Evolutionary conservation across 805 yeast genomes (phyloP).

Genomic region (Schwanniomyces pseudopolymorphus): DNA sequence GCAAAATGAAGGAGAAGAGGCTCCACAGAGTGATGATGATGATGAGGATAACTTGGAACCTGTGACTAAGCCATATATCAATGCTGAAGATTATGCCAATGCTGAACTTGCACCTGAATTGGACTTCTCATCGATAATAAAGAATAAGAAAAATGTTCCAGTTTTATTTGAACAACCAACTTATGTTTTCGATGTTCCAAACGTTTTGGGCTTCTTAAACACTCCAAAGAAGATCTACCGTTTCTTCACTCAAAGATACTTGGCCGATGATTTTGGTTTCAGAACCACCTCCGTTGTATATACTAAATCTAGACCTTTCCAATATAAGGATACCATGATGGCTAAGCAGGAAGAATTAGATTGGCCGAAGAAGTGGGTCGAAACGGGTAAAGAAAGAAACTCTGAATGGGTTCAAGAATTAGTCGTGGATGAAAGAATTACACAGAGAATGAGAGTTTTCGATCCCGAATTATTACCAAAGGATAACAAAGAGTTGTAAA

Average conservation of each 20-base stretch:
- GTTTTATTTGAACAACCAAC: slow-evolving; percentile 76
- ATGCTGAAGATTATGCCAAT: slow-evolving; percentile 53
- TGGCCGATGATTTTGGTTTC: slow-evolving; percentile 64
- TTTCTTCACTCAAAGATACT: slow-evolving; percentile 70
- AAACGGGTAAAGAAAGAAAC: slow-evolving; percentile 64
- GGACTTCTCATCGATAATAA: slow-evolving; percentile 30
- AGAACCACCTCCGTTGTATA: slow-evolving; percentile 52
- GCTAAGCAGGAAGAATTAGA: slow-evolving; percentile 69
- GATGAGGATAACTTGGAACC: slow-evolving; percentile 29
- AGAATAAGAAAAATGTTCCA: slow-evolving; percentile 44
- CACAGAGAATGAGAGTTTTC: slow-evolving; percentile 50
- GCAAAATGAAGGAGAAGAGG: slow-evolving; percentile 6
- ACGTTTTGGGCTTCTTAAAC: slow-evolving; percentile 72
- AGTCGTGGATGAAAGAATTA: slow-evolving; percentile 65
- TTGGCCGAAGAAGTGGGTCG: slow-evolving; percentile 88
- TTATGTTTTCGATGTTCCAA: slow-evolving; percentile 72
- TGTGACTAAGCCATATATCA: slow-evolving; percentile 65
- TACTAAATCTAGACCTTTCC: slow-evolving; percentile 56
- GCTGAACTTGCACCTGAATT: slow-evolving; percentile 63
- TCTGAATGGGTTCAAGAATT: slow-evolving; percentile 90
- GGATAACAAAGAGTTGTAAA: slow-evolving; percentile 1
- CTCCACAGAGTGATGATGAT: slow-evolving; percentile 6
- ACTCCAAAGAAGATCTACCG: slow-evolving; percentile 77
- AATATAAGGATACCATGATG: slow-evolving; percentile 38
- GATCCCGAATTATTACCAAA: slow-evolving; percentile 15